Percentiles rank a stretch among this genome's conserved stretches.
These are phyloP conservation scores for Mortierella sp. DNA, from an alignment of 371 early-diverging fungal genomes.

Conservation along the genomic window DNA sequence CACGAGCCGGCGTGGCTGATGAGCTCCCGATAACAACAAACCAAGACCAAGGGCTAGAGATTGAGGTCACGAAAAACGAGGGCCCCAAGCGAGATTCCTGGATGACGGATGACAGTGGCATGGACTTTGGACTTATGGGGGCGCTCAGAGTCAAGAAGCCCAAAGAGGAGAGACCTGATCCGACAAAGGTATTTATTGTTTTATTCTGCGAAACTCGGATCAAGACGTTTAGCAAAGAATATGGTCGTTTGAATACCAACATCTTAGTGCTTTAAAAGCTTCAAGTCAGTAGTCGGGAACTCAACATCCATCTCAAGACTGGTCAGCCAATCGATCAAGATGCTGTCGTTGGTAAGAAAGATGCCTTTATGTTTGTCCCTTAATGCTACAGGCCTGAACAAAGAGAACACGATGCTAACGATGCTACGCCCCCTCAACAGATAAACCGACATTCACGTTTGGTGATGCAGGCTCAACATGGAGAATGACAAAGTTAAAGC, in stretches of 20 bases:
- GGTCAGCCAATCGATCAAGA: conserved; percentile 62
- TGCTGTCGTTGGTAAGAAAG: conserved; percentile 55
- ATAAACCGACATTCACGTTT: conserved; percentile 56
- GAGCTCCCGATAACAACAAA: not conserved
- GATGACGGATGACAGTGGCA: conserved; percentile 47
- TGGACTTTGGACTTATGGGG: conserved; percentile 52
- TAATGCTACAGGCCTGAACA: too few relatives aligned
- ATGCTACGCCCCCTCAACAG: conserved; percentile 12
- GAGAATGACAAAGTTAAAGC: conserved; percentile 86
- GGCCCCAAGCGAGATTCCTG: conserved; percentile 40
- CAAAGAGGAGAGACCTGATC: conserved; percentile 46
- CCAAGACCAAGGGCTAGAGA: not conserved
- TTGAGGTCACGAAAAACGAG: not conserved
- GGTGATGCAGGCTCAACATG: conserved; percentile 85
- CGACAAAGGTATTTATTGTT: conserved; percentile 30
- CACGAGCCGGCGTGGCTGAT: not conserved
- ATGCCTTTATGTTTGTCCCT: too few relatives aligned
- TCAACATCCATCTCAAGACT: conserved; percentile 61
- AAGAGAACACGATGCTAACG: not conserved
- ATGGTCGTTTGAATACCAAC: too few relatives aligned
- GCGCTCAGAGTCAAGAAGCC: conserved; percentile 41
- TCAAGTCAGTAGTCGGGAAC: conserved; percentile 63
- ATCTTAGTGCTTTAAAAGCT: conserved; percentile 53
- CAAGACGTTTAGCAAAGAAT: too few relatives aligned
- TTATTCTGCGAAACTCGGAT: not conserved